A percentile compares a stretch with the other conserved stretches of the same genome.
Evolutionary conservation across 2,329 filamentous ascomycete species (phyloP).

Genomic region (Sporothrix brasiliensis): DNA sequence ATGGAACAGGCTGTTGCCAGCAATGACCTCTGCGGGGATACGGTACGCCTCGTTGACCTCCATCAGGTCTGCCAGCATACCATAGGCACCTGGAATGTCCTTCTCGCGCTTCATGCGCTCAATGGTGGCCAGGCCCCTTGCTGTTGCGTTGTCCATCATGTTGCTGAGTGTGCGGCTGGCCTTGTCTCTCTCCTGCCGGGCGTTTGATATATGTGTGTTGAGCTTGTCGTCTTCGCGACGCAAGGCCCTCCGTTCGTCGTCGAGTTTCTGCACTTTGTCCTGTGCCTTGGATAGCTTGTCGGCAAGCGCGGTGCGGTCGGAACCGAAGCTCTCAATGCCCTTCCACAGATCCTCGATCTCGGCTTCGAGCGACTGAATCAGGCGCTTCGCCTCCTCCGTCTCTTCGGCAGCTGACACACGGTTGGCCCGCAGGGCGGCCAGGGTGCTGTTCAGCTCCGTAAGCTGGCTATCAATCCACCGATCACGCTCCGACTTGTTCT

Average conservation of each 20-base stretch:
- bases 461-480: slow-evolving; percentile 80
- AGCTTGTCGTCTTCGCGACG: slow-evolving; percentile 89
- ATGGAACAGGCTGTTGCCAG: slow-evolving; percentile 90
- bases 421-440: slow-evolving; percentile 81
- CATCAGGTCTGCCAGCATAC: slow-evolving; percentile 90
- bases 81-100: slow-evolving; percentile 83
- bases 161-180: slow-evolving; percentile 78
- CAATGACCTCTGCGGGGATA: slow-evolving; percentile 88
- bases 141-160: slow-evolving; percentile 87
- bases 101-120: slow-evolving; percentile 78
- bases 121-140: slow-evolving; percentile 83
- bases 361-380: slow-evolving; percentile 60
- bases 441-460: slow-evolving; percentile 72
- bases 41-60: slow-evolving; percentile 83
- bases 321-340: slow-evolving; percentile 79
- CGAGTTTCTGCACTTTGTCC: slow-evolving; percentile 74
- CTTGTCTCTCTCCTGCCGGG: slow-evolving; percentile 73
- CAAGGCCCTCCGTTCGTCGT: slow-evolving; percentile 84
- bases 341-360: slow-evolving; percentile 73
- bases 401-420: slow-evolving; percentile 84
- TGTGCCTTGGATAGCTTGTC: slow-evolving; percentile 76
- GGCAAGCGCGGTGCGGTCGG: slow-evolving; percentile 70
- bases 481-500: slow-evolving; percentile 85
- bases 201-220: slow-evolving; percentile 73
- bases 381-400: slow-evolving; percentile 50